Evolutionary conservation across 371 early-diverging fungal genomes (phyloP), one percentile per base, ranked within the genome.

Genomic region (Batrachochytrium dendrobatidis): DNA sequence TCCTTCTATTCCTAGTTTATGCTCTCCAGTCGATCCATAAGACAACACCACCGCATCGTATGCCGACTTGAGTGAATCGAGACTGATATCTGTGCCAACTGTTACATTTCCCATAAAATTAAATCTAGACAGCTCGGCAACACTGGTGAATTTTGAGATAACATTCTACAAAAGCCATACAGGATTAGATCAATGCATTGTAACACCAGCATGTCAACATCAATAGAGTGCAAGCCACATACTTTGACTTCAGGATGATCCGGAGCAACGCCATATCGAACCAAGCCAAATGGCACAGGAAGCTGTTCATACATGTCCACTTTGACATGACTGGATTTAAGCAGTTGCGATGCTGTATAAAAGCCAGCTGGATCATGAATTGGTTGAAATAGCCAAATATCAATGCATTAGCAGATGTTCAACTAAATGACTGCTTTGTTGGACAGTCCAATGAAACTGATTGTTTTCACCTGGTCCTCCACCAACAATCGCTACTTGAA

Each of bases 231-330:
- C n/a, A 31, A 7, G 43, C 29, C 20, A 25, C 49, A 49, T 39
- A 89, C 89, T 82, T 96, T 95, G 28, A 97, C 96, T 71, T 94
- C 98, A 2, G 91, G 92, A 67, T 99, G 98, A 71, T 97, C 97
- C 2, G 99, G 97, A n/a, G 99, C 97, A 3, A 99, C 98, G 30
- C 98, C 97, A 69, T 83, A 95, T 2, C 95, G 84, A 15, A 93
- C 92, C 26, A 96, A 80, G 0, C 99, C 98, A 70, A 87, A 89
- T 7, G 97, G 97, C 0, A 88, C 80, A 1, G 94, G 69, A 0
- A 88, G 72, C 24, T 76, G 74, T 64, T 98, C 99, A 63, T 84
- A 89, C 75, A 99, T 86, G 69, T 96, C 94, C 34, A 97, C 69
- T 12, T 69, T 57, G 0, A 77, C 72, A 35, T 77, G 71, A 24